Conservation (phyloP, 257 asterid genomes). For the Petunia secreta region DNA sequence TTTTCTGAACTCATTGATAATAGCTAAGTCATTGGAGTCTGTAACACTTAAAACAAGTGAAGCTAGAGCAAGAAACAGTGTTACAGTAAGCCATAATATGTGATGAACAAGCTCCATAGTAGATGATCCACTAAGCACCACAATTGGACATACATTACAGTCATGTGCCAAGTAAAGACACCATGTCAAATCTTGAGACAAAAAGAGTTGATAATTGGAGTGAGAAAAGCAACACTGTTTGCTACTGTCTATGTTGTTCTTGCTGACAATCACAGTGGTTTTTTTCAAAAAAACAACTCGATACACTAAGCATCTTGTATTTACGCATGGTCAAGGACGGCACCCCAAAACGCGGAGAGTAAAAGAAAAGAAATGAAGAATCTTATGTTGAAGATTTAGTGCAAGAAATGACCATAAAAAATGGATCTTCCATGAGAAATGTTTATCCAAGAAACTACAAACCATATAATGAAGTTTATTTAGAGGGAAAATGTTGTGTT, state of each 20-base stretch:
- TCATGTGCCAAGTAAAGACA: conserved; percentile 16
- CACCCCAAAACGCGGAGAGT: too few relatives aligned
- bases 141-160: conserved; percentile 30
- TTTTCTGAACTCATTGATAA: conserved; percentile 58
- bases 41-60: conserved; percentile 48
- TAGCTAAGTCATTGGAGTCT: conserved; percentile 67
- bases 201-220: conserved; percentile 53
- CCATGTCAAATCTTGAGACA: conserved; percentile 39
- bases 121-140: conserved; percentile 34
- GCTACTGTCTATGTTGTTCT: conserved; percentile 18
- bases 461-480: neutral
- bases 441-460: neutral
- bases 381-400: conserved; percentile 32
- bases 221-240: conserved; percentile 40
- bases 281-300: too few relatives aligned
- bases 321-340: too few relatives aligned
- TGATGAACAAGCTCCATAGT: conserved; percentile 48
- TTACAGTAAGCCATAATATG: conserved; percentile 22
- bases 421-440: conserved; percentile 34
- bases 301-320: too few relatives aligned
- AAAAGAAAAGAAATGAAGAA: conserved; percentile 14
- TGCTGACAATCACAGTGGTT: conserved; percentile 20
- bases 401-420: conserved; percentile 32
- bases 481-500: neutral
- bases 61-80: conserved; percentile 38